phyloP scores from a whole-genome alignment of 2,329 filamentous ascomycete genomes.

The Sporothrix euskadiensis region DNA sequence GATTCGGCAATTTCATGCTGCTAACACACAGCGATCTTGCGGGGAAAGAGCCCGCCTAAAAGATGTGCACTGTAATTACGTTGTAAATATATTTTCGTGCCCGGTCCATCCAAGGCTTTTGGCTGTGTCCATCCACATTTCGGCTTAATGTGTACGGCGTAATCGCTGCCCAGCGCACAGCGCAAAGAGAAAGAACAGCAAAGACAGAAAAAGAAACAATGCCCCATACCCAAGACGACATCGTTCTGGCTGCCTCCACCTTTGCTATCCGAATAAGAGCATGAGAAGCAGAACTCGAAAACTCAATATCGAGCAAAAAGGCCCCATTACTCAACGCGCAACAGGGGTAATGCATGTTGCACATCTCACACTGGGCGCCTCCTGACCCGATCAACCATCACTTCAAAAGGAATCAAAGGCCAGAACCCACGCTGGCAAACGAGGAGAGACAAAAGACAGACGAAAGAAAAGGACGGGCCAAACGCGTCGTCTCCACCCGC shows the following conservation, averaged over 20 bases:
- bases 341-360: neutral
- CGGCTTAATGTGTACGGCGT: neutral
- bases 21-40: constrained; percentile 11
- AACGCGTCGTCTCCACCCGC: neutral
- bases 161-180: neutral
- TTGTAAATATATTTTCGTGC: neutral
- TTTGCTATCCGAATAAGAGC: neutral
- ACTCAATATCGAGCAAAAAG: neutral
- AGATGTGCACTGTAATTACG: neutral
- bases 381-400: constrained; percentile 1
- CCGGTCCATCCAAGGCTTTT: neutral
- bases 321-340: neutral
- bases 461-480: neutral
- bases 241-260: neutral
- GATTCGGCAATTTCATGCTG: constrained; percentile 9
- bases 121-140: neutral
- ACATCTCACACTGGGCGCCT: neutral
- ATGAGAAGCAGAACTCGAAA: neutral
- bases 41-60: neutral
- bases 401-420: neutral
- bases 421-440: neutral
- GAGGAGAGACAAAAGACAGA: neutral
- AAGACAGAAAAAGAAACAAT: neutral
- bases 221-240: neutral
- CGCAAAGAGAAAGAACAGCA: neutral